Evolutionary conservation across 2,329 filamentous ascomycete genomes (phyloP).

Genomic region (Colletotrichum nymphaeae): DNA sequence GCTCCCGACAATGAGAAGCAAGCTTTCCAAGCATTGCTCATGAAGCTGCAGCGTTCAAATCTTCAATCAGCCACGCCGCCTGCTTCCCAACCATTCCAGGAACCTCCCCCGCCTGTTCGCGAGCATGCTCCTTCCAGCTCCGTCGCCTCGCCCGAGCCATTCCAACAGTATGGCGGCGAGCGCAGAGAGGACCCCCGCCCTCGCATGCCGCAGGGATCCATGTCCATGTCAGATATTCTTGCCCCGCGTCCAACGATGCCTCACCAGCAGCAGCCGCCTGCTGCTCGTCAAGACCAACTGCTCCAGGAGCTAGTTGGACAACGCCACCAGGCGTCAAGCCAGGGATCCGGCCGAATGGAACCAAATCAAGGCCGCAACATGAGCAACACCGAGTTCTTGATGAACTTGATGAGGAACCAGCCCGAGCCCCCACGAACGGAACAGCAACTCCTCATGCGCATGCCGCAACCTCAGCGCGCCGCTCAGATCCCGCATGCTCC

Average conservation of each 20-base stretch:
- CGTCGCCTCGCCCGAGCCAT: constrained; percentile 60
- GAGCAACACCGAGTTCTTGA: constrained; percentile 84
- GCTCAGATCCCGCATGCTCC: constrained; percentile 58
- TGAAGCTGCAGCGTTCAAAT: constrained; percentile 78
- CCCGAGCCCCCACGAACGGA: constrained; percentile 64
- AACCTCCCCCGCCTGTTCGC: constrained; percentile 47
- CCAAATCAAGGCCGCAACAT: constrained; percentile 59
- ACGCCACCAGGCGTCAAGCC: constrained; percentile 66
- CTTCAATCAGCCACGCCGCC: constrained; percentile 56
- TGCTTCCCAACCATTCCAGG: constrained; percentile 54
- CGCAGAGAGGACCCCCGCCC: constrained; percentile 57
- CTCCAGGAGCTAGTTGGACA: constrained; percentile 70
- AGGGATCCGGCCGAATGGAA: constrained; percentile 59
- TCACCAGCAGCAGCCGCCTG: constrained; percentile 55
- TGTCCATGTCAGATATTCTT: constrained; percentile 62
- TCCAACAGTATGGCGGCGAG: constrained; percentile 58
- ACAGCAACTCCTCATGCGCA: constrained; percentile 60
- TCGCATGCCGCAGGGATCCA: constrained; percentile 52
- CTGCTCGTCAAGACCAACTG: constrained; percentile 67
- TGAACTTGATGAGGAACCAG: constrained; percentile 78
- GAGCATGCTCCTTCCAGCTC: constrained; percentile 43
- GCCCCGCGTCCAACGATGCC: constrained; percentile 60
- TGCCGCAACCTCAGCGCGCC: constrained; percentile 63
- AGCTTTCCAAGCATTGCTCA: constrained; percentile 84
- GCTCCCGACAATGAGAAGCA: constrained; percentile 79